Evolutionary conservation across 257 asterid species (phyloP), one percentile per base, ranked within the genome.

Genomic region (Penstemon eatonii): DNA sequence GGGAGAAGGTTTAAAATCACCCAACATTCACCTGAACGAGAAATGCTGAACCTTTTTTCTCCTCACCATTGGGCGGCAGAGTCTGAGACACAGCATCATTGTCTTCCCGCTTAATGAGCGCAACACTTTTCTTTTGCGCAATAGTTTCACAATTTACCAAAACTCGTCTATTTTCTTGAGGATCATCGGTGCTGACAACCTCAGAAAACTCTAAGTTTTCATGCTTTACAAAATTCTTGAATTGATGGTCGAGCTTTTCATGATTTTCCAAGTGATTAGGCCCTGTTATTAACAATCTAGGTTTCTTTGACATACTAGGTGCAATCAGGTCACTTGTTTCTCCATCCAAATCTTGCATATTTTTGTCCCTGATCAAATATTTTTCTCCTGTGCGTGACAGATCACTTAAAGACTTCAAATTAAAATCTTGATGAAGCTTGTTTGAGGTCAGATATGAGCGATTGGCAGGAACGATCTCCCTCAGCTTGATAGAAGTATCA

Each of bases 391-490:
- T 25, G 60, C 46, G 52, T 38, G 56, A 55, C 53, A 67, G 65
- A 75, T 75, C 76, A 74, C 77, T 80, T 41, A 83, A 81, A 74
- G 75, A 41, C 60, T 77, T 79, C 67, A 69, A 68, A 50, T 52
- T 43, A 64, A 86, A 74, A 59, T 65, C 79, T 65, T 60, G 78
- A 44, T 65, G 66, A 58, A 63, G 77, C 78, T 79, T 80, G 75
- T 77, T 79, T 54, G 83, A 65, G 44, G 77, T 69, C 76, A 87
- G 75, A 73, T 83, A 78, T 53, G 95, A 88, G 63, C 93, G 87
- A 74, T 93, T 93, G 63, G 99, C 99, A 69, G 99, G 96, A 83
- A 86, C 82, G 65, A 89, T 73, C 63, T 84, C 91, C 42, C 74
- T 66, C 73, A 78, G 69, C 52, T 51, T 49, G 75, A 60, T 73